Evolutionary conservation across 139 green algal genomes (phyloP), one percentile per base, ranked within the genome.

Genomic region (Chlamydomonas urium): DNA sequence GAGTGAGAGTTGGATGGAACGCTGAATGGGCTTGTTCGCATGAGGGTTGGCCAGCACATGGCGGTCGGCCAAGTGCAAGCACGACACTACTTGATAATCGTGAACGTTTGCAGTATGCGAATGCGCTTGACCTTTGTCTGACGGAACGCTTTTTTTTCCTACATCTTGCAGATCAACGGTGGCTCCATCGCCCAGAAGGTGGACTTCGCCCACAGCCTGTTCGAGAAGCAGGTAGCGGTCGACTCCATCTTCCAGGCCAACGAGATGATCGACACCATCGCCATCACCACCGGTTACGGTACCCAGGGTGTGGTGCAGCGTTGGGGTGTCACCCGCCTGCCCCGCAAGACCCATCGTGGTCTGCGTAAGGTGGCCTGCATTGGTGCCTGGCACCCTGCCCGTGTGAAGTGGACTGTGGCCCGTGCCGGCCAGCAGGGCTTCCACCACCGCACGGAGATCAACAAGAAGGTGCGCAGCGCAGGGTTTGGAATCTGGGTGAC

Each of bases 401-500:
- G 93, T 65, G 93, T 99, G 69, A 85, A 86, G 65, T 99, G 91
- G 93, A 97, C 90, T 29, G 96, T 99, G 61, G 90, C 96, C 21
- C 91, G 96, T 58, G 85, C 92, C 10, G 96, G 96, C 86, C 95
- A 98, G 90, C 75, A 92, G 77, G 96, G 96, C 66, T 97, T 96
- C 86, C 91, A 98, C 86, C 96, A 99, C 90, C 87, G 96, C 66
- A 99, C 96, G 0, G 94, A 99, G 90, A 96, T 97, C 83, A 99
- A 99, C 94, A 99, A 99, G 93, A 99, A 99, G 93, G 82, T 98
- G n/a, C 14, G 53, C 21, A n/a, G n/a, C n/a, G n/a, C n/a, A n/a
- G n/a, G n/a, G n/a, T n/a, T n/a, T n/a, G n/a, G n/a, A n/a, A n/a
- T n/a, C n/a, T n/a, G n/a, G n/a, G n/a, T n/a, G n/a, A n/a, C n/a